Base-by-base conservation (phyloP, 2,329 filamentous ascomycete species). In the Epichloe gansuensis region DNA sequence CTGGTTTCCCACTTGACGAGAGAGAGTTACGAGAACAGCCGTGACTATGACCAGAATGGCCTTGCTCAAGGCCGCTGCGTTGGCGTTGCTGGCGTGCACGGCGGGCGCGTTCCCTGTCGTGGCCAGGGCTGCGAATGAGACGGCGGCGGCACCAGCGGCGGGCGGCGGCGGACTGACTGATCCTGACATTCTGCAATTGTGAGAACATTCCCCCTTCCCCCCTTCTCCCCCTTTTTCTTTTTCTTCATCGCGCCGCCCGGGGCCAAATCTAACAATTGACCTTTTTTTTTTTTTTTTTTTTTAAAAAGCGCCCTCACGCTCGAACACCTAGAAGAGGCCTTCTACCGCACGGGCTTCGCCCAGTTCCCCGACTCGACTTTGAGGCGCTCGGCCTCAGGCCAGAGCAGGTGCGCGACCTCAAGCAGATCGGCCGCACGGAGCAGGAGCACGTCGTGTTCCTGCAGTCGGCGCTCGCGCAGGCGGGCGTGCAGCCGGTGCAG, bases 301-400 rank as follows among this genome's bases (percentile, higher is more conserved):
- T n/a, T n/a, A n/a, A 21, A 21, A 21, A 21, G 17, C 17, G 17
- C 85, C 56, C 72, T 88, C 52, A 88, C 85, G 5, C 75, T 88
- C 46, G 86, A 90, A 69, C 82, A 85, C 69, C 82, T 89, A 61
- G 86, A 89, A 70, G 75, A 81, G 25, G 73, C 76, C 52, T 89
- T 88, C 69, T 89, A 90, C 74, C 74, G 78, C 60, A 75, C 85
- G 63, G 85, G 83, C 39, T 86, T 89, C 63, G 74, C 75, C 57
- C 76, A 80, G 66, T 86, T 88, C 70, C 74, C 79, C 28, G 75
- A 78, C 42, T 66, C 74, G 34, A 87, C 62, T 89, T 90, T 68
- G 64, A 70, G 25, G 79, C 80, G n/a, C 63, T 67, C 39, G 68
- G 66, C 21, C 63, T 67, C 57, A 63, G 57, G 46, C 54, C 53